Conservation (phyloP, 805 yeast genomes). For the Ogataea paraovalis region DNA sequence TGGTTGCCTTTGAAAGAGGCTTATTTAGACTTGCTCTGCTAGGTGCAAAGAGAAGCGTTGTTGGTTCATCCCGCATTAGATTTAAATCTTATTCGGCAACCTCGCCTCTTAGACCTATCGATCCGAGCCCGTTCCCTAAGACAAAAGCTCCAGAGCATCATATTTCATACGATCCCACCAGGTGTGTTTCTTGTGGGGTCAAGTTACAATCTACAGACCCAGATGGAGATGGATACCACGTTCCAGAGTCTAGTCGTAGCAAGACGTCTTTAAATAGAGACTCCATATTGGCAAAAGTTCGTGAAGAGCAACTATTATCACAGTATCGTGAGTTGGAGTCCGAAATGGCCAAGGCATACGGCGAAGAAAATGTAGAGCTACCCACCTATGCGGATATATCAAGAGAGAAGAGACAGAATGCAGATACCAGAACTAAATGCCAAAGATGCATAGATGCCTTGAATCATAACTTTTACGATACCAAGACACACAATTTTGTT, state of each 20-base stretch:
- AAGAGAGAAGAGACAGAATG: constrained; percentile 1
- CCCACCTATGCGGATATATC: constrained; percentile 5
- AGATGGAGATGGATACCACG: constrained; percentile 41
- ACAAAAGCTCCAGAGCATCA: neutral
- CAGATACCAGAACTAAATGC: constrained; percentile 36
- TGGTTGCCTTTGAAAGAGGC: too few relatives aligned
- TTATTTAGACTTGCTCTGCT: too few relatives aligned
- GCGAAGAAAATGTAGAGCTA: neutral
- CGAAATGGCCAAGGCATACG: neutral
- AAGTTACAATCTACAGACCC: constrained; percentile 40
- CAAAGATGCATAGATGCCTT: constrained; percentile 53
- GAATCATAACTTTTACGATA: constrained; percentile 38
- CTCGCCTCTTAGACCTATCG: neutral
- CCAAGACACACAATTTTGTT: constrained; percentile 31
- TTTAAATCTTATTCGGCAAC: neutral
- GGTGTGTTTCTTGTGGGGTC: constrained; percentile 59
- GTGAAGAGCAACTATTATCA: constrained; percentile 7
- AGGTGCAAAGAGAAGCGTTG: too few relatives aligned
- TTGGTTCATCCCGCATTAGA: too few relatives aligned
- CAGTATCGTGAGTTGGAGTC: constrained; percentile 8
- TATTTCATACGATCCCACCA: neutral
- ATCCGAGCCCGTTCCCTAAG: neutral
- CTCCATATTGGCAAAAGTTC: constrained; percentile 3
- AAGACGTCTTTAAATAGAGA: neutral
- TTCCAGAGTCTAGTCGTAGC: constrained; percentile 1